Percentiles rank a stretch among this genome's conserved stretches.
Conservation (phyloP, 2,329 filamentous ascomycete species). For the Hysterium pulicare region DNA sequence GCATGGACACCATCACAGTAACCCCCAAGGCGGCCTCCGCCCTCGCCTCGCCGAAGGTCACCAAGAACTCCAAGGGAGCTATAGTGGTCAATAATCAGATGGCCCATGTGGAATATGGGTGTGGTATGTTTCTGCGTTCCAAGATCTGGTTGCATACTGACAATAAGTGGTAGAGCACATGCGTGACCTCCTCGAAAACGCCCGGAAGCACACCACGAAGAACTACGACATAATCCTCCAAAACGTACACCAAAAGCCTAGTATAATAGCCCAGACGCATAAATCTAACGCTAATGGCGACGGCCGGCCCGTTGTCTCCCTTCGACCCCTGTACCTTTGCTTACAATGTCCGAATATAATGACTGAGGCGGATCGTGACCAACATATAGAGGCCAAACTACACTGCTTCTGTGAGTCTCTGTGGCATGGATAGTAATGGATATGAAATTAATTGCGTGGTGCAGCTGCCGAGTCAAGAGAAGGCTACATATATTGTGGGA, state of each 20-base stretch:
- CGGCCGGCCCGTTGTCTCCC: constrained; percentile 54
- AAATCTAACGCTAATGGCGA: constrained; percentile 49
- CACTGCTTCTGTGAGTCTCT: constrained; percentile 69
- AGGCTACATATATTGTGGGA: constrained; percentile 73
- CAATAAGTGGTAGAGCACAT: constrained; percentile 60
- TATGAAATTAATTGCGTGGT: no score
- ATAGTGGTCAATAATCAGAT: constrained; percentile 38
- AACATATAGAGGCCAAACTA: constrained; percentile 65
- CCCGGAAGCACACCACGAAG: constrained; percentile 65
- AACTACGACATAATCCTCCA: constrained; percentile 71
- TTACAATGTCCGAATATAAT: constrained; percentile 65
- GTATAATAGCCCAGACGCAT: constrained; percentile 63
- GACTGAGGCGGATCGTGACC: constrained; percentile 61
- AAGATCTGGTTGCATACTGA: constrained; percentile 15
- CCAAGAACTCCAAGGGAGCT: constrained; percentile 41
- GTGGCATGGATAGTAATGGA: no score
- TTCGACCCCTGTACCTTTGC: constrained; percentile 56
- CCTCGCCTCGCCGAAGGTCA: constrained; percentile 43
- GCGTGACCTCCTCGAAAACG: constrained; percentile 64
- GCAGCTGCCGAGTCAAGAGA: constrained; percentile 74
- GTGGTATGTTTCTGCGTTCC: constrained; percentile 28
- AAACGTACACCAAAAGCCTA: constrained; percentile 65
- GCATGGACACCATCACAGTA: constrained; percentile 39
- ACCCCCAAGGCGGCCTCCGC: constrained; percentile 37
- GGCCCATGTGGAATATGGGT: constrained; percentile 42